Percentiles rank a stretch among this genome's conserved stretches.
Conservation (phyloP, 768 basidiomycete species). For the Dendrothele bispora region DNA sequence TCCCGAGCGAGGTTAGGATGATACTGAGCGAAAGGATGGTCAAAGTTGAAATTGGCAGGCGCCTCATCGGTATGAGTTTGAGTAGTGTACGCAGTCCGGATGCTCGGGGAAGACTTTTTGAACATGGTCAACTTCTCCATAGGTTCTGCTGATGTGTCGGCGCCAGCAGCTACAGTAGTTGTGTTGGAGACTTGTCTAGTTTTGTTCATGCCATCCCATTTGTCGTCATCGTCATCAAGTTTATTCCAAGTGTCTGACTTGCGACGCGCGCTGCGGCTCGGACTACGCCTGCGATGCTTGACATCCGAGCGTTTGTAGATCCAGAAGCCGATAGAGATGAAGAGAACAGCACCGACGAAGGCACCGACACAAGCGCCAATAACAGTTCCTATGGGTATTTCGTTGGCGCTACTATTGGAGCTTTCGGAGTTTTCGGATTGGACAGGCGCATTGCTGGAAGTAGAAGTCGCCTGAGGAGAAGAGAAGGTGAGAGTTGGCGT, state of each 20-base stretch:
- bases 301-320: conserved; percentile 52
- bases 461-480: conserved; percentile 14
- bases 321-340: conserved; percentile 54
- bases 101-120: conserved; percentile 57
- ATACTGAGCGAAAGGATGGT: conserved; percentile 58
- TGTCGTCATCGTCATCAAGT: conserved; percentile 51
- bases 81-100: conserved; percentile 51
- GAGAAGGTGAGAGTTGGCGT: conserved; percentile 15
- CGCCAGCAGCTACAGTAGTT: no score
- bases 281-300: conserved; percentile 39
- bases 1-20: conserved; percentile 55
- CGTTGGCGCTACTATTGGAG: conserved; percentile 22
- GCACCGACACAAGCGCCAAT: conserved; percentile 65
- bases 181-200: conserved; percentile 40
- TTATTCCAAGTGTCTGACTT: conserved; percentile 53
- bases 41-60: conserved; percentile 32
- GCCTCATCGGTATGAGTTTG: conserved; percentile 42
- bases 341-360: conserved; percentile 49
- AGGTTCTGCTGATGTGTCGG: no score
- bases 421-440: conserved; percentile 14
- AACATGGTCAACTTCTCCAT: conserved; percentile 70
- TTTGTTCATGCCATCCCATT: conserved; percentile 44
- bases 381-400: conserved; percentile 52
- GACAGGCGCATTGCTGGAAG: conserved; percentile 11
- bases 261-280: conserved; percentile 40